Percentiles rank a stretch among this genome's conserved stretches.
These are phyloP conservation scores for Eucalyptus curtisii DNA, from an alignment of 345 rosid genomes.

Conservation along the genomic window DNA sequence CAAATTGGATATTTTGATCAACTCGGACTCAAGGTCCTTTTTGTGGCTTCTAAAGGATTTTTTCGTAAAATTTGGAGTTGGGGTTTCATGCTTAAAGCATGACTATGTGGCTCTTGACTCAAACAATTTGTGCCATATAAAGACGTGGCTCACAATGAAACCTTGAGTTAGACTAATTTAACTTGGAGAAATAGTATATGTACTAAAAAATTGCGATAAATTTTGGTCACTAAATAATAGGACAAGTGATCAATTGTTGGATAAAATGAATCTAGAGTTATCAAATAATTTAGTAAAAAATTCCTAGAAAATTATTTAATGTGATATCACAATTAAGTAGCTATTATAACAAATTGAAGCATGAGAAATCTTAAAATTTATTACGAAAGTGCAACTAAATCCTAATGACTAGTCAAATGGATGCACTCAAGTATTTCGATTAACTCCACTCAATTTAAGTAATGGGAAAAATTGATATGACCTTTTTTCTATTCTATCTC, in stretches of 20 bases:
- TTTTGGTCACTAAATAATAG: background rate
- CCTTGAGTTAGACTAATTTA: background rate
- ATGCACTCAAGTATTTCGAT: background rate
- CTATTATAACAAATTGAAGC: background rate
- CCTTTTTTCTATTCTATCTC: background rate
- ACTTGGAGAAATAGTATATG: background rate
- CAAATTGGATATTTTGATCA: too few relatives aligned
- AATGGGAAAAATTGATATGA: background rate
- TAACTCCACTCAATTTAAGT: background rate
- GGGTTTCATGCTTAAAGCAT: background rate
- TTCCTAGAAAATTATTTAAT: background rate
- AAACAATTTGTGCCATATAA: background rate
- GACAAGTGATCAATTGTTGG: background rate
- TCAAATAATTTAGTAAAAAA: too few relatives aligned
- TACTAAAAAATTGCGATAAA: background rate
- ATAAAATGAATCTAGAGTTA: background rate
- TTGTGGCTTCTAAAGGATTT: background rate
- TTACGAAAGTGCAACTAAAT: background rate
- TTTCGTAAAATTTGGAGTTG: background rate
- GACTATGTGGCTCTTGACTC: background rate
- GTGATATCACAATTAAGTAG: background rate
- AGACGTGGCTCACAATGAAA: background rate
- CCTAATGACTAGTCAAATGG: background rate
- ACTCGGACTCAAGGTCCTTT: too few relatives aligned
- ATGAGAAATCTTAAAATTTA: background rate